These are phyloP conservation scores for Obba rivulosa DNA, from an alignment of 768 basidiomycete species.

Conservation along the genomic window DNA sequence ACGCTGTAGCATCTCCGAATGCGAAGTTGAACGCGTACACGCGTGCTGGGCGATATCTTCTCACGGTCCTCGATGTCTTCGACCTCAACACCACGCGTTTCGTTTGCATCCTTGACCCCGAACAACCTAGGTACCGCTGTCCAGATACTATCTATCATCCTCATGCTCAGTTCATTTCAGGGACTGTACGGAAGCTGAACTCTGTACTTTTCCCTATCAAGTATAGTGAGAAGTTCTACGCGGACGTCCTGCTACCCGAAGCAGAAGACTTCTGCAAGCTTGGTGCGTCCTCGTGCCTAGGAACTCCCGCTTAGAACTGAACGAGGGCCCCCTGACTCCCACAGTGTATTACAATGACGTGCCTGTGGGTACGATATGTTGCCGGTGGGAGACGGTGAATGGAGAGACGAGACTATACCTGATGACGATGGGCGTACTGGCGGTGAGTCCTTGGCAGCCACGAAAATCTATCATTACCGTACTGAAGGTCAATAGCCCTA, in stretches of 20 bases:
- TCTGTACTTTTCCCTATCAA: slow-evolving; percentile 85
- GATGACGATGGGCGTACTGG: slow-evolving; percentile 90
- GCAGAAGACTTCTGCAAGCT: slow-evolving; percentile 86
- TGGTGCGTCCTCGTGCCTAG: slow-evolving; percentile 43
- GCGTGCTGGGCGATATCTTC: slow-evolving; percentile 2
- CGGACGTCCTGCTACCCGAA: slow-evolving; percentile 69
- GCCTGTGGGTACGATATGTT: slow-evolving; percentile 85
- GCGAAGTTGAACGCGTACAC: too few species aligned
- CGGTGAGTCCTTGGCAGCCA: slow-evolving; percentile 44
- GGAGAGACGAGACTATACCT: slow-evolving; percentile 61
- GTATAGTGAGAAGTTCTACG: slow-evolving; percentile 86
- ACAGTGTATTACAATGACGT: slow-evolving; percentile 91
- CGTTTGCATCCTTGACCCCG: slow-evolving; percentile 67
- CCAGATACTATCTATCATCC: slow-evolving; percentile 48
- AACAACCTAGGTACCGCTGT: slow-evolving; percentile 72
- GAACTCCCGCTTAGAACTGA: background rate
- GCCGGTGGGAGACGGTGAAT: slow-evolving; percentile 69
- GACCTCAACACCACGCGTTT: slow-evolving; percentile 40
- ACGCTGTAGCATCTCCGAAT: too few species aligned
- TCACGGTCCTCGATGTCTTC: slow-evolving; percentile 25
- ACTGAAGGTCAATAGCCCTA: slow-evolving; percentile 56
- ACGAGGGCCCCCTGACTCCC: background rate
- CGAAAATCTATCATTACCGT: slow-evolving; percentile 4
- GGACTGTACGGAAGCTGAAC: slow-evolving; percentile 54
- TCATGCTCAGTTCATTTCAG: slow-evolving; percentile 58